Base-by-base conservation (phyloP, 768 basidiomycete species). In the Calocybe indica region DNA sequence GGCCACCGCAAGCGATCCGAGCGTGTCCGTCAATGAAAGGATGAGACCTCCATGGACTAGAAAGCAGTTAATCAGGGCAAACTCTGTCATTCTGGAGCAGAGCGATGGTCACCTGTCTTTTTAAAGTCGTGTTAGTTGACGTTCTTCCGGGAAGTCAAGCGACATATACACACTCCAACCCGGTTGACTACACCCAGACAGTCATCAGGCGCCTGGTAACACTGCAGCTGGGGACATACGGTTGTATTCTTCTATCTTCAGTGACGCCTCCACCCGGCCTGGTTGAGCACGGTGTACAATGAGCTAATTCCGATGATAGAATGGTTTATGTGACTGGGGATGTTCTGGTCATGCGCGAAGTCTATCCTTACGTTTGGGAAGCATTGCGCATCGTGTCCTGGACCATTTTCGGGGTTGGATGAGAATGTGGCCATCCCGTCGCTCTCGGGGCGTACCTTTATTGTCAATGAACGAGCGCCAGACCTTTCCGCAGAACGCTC, bases 1-100 rank as follows among this genome's bases (percentile, higher is more conserved):
- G 1, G 88, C 85, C 22, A 92, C 79, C n/a, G 85, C 88, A 12
- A 92, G 76, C 1, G 89, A 91, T 3, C 90, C 89, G 12, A 92
- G 64, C 10, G 88, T 90, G 62, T 92, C 90, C 5, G 90, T 91
- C 30, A 92, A 67, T 7, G 89, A 88, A 58, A 88, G 62, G 53
- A 92, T 78, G 34, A 92, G 74, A 14, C 90, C 90, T 12, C 90
- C 90, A 55, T 92, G 89, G 15, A 85, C 85, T 62, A 72, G 11
- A 12, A 12, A 6, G 13, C 37, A 22, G 22, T 13, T 22, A 37
- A n/a, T 30, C 34, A 41, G 43, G 36, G 22, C 22, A 44, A 49
- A 11, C 30, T 43, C 41, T 29, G 32, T n/a, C 31, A 28, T 46
- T 10, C 5, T 4, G 31, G 9, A 29, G 31, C 39, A 29, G 5